Percentiles rank a stretch among this genome's conserved stretches.
Evolutionary conservation across 257 asterid species (phyloP).

Genomic region (Salvia rosmarinus): DNA sequence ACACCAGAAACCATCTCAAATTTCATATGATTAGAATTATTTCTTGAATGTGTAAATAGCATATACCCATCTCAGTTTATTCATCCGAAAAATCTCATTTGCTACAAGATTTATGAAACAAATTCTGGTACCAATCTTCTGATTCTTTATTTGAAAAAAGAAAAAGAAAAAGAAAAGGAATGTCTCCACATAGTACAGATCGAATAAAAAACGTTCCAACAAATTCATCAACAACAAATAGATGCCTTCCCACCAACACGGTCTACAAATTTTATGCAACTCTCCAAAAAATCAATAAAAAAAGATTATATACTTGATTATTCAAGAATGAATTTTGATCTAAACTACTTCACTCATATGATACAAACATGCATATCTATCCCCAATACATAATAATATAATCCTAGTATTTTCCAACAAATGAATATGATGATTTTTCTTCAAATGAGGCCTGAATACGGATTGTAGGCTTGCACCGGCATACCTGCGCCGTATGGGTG

Average conservation of each 20-base stretch:
- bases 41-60: too few relatives aligned
- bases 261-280: constrained; percentile 28
- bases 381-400: constrained; percentile 21
- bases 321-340: constrained; percentile 45
- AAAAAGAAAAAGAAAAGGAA: not conserved
- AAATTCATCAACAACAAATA: constrained; percentile 28
- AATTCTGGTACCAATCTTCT: not conserved
- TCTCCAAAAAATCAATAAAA: constrained; percentile 30
- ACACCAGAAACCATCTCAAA: too few relatives aligned
- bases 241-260: constrained; percentile 5
- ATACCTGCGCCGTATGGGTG: constrained; percentile 48
- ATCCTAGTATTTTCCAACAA: constrained; percentile 16
- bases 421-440: not conserved
- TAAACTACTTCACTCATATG: constrained; percentile 36
- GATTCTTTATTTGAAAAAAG: not conserved
- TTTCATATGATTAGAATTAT: too few relatives aligned
- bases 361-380: constrained; percentile 31
- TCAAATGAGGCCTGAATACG: constrained; percentile 56
- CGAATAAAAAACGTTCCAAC: not conserved
- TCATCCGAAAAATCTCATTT: too few relatives aligned
- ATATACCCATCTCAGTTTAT: too few relatives aligned
- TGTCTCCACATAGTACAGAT: too few relatives aligned
- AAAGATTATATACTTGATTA: constrained; percentile 38
- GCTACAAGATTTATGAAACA: too few relatives aligned
- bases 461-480: constrained; percentile 58